Evolutionary conservation across 139 green algal genomes (phyloP), one percentile per base, ranked within the genome.

Genomic region (Micractinium sp.): DNA sequence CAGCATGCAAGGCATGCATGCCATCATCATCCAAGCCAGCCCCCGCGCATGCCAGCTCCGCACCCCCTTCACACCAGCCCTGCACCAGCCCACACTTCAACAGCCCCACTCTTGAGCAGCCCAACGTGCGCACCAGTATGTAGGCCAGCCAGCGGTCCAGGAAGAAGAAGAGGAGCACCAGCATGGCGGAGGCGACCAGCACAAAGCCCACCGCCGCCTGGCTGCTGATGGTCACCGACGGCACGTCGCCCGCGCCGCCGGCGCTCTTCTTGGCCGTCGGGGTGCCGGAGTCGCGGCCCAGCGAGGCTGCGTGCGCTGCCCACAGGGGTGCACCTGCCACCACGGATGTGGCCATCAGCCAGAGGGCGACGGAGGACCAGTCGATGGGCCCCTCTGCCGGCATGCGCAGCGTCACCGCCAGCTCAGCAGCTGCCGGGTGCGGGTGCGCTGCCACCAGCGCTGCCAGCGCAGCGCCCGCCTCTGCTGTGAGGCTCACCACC

Each of bases 111-210:
- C 20, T 25, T 13, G 5, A 27, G 7, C 41, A 60, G 33, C 1
- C 18, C 71, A 35, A 19, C 35, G 13, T 3, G 0, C 90, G 78
- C 75, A 94, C 91, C 85, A 98, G 87, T 3, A 97, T 61, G 47
- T 93, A 93, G 69, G 94, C 95, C 79, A 97, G 93, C 27, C 87
- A 91, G 53, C 92, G 86, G 88, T 85, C 93, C 39, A 97, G 84
- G 61, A 98, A 92, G 82, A 97, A 97, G 92, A 93, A 98, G 41
- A 98, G 85, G 31, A 95, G 56, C 35, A 98, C 85, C 71, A 98
- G 92, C 89, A 95, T 92, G 5, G 25, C 81, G 0, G 91, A 95
- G 16, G 95, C 94, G 19, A 96, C 31, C 5, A 91, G 36, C 66
- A 98, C 90, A 89, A 97, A 97, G 0, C n/a, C 90, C 23, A 95